These are phyloP conservation scores for Tetradesmus lagerheimii DNA, from an alignment of 139 green algal species.

Conservation along the genomic window DNA sequence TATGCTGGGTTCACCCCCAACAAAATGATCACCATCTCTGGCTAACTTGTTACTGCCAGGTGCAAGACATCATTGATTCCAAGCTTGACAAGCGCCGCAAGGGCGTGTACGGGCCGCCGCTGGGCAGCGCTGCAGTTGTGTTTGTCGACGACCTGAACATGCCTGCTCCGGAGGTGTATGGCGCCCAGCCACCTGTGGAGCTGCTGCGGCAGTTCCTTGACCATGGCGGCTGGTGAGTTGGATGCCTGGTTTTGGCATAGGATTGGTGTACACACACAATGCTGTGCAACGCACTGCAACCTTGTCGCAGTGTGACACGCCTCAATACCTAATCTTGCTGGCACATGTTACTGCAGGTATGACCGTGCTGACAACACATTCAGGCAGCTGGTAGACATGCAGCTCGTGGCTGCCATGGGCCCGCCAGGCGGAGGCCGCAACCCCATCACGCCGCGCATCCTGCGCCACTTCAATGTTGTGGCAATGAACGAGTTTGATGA, in stretches of 20 bases:
- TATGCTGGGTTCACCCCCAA: neutral
- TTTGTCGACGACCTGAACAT: conserved; percentile 63
- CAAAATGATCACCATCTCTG: too few species aligned
- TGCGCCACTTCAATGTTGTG: conserved; percentile 73
- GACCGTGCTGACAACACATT: conserved; percentile 81
- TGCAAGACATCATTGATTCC: conserved; percentile 85
- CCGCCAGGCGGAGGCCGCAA: conserved; percentile 80
- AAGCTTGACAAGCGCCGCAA: conserved; percentile 81
- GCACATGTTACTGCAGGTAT: conserved; percentile 61
- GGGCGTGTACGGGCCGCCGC: conserved; percentile 72
- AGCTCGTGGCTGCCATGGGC: conserved; percentile 87
- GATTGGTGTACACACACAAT: too few species aligned
- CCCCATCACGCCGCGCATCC: conserved; percentile 77
- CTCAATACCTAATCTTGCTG: neutral
- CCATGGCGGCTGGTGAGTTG: conserved; percentile 55
- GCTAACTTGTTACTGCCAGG: conserved; percentile 44
- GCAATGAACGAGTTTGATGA: conserved; percentile 50
- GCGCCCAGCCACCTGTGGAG: conserved; percentile 85
- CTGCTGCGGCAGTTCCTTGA: conserved; percentile 84
- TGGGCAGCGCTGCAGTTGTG: conserved; percentile 64
- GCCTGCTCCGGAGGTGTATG: conserved; percentile 79
- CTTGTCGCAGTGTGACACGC: too few species aligned
- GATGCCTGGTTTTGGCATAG: too few species aligned
- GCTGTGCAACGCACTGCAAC: too few species aligned
- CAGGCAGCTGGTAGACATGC: conserved; percentile 77